These are phyloP conservation scores for Tritrichomonas foetus DNA, from an alignment of 208 protist genomes.

Conservation along the genomic window DNA sequence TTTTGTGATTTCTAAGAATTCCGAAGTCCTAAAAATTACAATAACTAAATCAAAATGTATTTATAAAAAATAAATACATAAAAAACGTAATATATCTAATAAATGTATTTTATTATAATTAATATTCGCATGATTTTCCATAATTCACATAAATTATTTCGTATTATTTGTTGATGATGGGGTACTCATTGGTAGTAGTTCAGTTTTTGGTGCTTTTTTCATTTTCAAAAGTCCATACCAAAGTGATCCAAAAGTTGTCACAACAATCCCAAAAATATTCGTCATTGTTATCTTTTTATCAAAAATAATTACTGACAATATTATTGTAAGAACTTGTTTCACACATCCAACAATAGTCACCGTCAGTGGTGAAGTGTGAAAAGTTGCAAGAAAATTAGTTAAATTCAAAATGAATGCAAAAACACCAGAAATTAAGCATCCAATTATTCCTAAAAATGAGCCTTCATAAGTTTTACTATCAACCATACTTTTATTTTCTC, in stretches of 20 bases:
- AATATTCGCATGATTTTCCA: too few species aligned
- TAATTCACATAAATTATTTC: too few species aligned
- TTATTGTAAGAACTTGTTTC: neutral
- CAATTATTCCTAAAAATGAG: neutral
- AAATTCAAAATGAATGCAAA: constrained; percentile 32
- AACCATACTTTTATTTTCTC: neutral
- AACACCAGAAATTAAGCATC: neutral
- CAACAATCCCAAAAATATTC: neutral
- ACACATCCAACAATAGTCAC: constrained; percentile 8
- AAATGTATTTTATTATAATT: too few species aligned
- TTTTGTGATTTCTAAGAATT: too few species aligned
- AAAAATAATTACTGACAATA: constrained; percentile 31
- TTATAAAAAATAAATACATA: too few species aligned
- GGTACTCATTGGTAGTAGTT: too few species aligned
- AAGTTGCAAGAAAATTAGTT: neutral
- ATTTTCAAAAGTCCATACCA: neutral
- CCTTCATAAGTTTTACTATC: neutral
- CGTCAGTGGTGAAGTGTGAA: neutral
- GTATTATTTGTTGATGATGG: too few species aligned
- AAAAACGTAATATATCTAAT: too few species aligned
- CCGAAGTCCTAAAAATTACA: too few species aligned
- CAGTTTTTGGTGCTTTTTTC: too few species aligned
- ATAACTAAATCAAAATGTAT: too few species aligned
- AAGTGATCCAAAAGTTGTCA: neutral
- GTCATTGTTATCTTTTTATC: neutral